Evolutionary conservation across 2,329 filamentous ascomycete genomes (phyloP).

Genomic region (Alternaria conjuncta): DNA sequence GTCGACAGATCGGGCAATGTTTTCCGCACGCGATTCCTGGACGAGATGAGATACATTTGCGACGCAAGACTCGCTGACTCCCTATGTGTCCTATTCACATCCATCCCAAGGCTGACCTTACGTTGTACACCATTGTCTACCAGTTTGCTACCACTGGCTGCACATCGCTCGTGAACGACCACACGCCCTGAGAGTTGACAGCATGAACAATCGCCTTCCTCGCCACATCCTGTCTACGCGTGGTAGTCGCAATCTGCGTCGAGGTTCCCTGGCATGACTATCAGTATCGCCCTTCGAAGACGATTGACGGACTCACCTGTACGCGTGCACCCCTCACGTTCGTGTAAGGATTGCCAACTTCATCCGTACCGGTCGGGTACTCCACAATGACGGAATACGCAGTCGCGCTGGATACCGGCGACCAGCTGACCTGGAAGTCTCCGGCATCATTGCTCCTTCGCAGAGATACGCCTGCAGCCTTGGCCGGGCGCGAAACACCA

Average conservation of each 20-base stretch:
- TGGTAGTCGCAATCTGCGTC: constrained; percentile 1
- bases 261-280: not conserved
- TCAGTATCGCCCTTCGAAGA: not conserved
- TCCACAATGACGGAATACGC: constrained; percentile 16
- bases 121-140: not conserved
- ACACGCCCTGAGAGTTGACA: constrained; percentile 8
- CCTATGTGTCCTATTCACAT: too few relatives aligned
- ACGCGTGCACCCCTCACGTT: constrained; percentile 13
- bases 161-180: constrained; percentile 11
- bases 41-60: not conserved
- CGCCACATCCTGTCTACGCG: not conserved
- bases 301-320: not conserved
- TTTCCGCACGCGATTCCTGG: not conserved
- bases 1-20: constrained; percentile 3
- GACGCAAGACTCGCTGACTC: not conserved
- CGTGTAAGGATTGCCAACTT: constrained; percentile 5
- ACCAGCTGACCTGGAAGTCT: constrained; percentile 9
- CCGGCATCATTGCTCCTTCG: constrained; percentile 6
- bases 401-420: constrained; percentile 1
- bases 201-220: constrained; percentile 10
- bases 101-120: too few relatives aligned
- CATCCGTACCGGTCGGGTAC: constrained; percentile 13
- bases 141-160: constrained; percentile 4
- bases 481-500: not conserved
- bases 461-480: constrained; percentile 3